Percentiles rank a stretch among this genome's conserved stretches.
Conservation (phyloP, 1,139 yeast species). For the Pichia cactophila region DNA sequence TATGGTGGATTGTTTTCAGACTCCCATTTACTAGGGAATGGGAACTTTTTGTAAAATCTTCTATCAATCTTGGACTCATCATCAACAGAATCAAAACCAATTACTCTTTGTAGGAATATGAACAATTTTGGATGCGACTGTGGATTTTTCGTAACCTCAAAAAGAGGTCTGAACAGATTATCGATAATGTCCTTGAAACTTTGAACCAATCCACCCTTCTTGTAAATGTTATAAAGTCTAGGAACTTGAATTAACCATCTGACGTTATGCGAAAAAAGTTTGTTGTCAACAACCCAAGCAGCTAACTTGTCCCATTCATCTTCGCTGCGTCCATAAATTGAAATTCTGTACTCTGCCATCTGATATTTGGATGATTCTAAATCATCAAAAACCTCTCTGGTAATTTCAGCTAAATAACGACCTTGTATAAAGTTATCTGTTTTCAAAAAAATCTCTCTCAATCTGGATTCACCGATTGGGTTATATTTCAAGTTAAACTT, state of each 20-base stretch:
- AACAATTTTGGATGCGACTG: constrained; percentile 79
- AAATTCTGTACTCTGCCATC: constrained; percentile 92
- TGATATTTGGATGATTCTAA: constrained; percentile 92
- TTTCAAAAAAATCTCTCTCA: constrained; percentile 90
- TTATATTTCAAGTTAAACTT: constrained; percentile 95
- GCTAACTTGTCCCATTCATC: constrained; percentile 97
- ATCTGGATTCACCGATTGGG: constrained; percentile 95
- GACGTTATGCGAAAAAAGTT: constrained; percentile 84
- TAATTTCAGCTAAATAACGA: constrained; percentile 82
- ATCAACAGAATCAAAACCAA: constrained; percentile 97
- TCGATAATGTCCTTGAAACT: constrained; percentile 69
- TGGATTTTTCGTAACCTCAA: constrained; percentile 85
- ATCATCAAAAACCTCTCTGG: constrained; percentile 89
- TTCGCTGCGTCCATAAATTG: constrained; percentile 81
- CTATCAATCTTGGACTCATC: constrained; percentile 93
- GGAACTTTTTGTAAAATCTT: constrained; percentile 71
- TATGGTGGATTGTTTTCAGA: constrained; percentile 86
- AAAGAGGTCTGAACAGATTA: constrained; percentile 82
- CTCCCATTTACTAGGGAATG: constrained; percentile 79
- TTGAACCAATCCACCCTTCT: constrained; percentile 60
- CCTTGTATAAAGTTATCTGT: constrained; percentile 93
- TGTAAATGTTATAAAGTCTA: constrained; percentile 82
- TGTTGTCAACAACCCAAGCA: constrained; percentile 89
- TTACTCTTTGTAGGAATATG: constrained; percentile 82
- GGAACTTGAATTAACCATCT: constrained; percentile 97